Evolutionary conservation across 164 flowering plant genomes (phyloP), one percentile per base, ranked within the genome.

Genomic region (Umbellularia californica): DNA sequence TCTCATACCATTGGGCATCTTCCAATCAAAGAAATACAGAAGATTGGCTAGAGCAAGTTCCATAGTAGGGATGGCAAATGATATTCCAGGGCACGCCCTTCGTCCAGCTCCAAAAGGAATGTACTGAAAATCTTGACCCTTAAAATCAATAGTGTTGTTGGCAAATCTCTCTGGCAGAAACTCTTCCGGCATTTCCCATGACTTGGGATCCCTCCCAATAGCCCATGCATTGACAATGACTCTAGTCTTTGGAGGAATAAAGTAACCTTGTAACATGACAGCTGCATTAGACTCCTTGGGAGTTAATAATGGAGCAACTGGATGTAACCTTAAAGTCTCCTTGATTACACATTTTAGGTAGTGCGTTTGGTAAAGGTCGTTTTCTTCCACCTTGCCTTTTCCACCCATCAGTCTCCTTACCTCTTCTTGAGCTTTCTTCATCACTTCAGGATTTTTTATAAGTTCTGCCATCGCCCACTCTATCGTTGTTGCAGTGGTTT

Each of bases 281-380:
- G 41, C 62, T 33, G 72, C 77, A 0, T 10, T 80, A 2, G 83
- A 75, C 77, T 83, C 80, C 41, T 83, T 58, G 12, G 88, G 83
- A 51, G 79, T 75, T 17, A 80, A 33, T 4, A 87, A 19, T 27
- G 89, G 86, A 1, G 62, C 82, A 2, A 83, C 82, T 23, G 84
- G 87, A 72, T 84, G 85, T 3, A 84, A 75, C 69, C 87, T 78
- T 19, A 84, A 19, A 28, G 78, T 67, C 74, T 84, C 88, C 41
- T 70, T 70, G 22, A 70, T 22, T 50, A 51, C 22, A 22, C 14
- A 70, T 51, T 70, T 70, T 28, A 70, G 17, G 41, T 23, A 70
- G n/a, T 52, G 19, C 35, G 25, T 24, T 14, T 70, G 73, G 25
- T 1, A 1, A 15, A 70, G 35, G 41, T 70, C 64, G 23, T 41